Percentiles rank a stretch among this genome's conserved stretches.
These are phyloP conservation scores for Usnea hakonensis DNA, from an alignment of 495 filamentous ascomycete genomes.

Conservation along the genomic window DNA sequence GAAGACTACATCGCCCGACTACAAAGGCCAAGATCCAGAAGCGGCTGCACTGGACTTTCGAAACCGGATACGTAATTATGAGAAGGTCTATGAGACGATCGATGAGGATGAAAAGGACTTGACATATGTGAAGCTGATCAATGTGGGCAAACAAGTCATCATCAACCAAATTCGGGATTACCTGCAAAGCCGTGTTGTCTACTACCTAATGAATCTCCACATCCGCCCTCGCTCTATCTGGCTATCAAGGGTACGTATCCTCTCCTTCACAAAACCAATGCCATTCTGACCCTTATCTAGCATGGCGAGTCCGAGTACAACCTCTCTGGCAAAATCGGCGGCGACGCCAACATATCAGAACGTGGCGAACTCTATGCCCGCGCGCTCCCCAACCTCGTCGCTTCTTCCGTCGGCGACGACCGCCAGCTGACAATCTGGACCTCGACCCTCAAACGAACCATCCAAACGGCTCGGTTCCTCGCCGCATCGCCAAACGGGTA, in stretches of 20 bases:
- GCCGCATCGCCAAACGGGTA: constrained; percentile 52
- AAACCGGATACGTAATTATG: constrained; percentile 90
- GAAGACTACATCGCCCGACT: constrained; percentile 93
- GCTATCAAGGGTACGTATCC: constrained; percentile 73
- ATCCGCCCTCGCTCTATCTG: constrained; percentile 96
- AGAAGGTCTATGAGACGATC: constrained; percentile 89
- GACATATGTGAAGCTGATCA: constrained; percentile 95
- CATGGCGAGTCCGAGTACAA: constrained; percentile 94
- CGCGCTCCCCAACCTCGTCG: constrained; percentile 65
- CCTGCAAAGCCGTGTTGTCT: constrained; percentile 88
- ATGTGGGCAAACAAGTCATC: constrained; percentile 88
- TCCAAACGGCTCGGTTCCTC: constrained; percentile 78
- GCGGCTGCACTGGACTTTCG: constrained; percentile 82
- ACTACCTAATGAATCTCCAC: constrained; percentile 97
- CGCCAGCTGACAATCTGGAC: constrained; percentile 93
- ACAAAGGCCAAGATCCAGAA: constrained; percentile 89
- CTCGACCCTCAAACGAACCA: constrained; percentile 86
- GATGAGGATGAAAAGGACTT: constrained; percentile 74
- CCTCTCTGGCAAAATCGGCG: constrained; percentile 78
- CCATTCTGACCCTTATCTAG: constrained; percentile 36
- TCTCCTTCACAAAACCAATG: not conserved
- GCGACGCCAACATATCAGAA: constrained; percentile 78
- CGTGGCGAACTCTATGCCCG: constrained; percentile 80
- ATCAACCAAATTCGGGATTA: constrained; percentile 98
- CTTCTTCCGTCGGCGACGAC: constrained; percentile 68